These are phyloP conservation scores for Fonsecaea nubica DNA, from an alignment of 2,329 filamentous ascomycete genomes.

Conservation along the genomic window DNA sequence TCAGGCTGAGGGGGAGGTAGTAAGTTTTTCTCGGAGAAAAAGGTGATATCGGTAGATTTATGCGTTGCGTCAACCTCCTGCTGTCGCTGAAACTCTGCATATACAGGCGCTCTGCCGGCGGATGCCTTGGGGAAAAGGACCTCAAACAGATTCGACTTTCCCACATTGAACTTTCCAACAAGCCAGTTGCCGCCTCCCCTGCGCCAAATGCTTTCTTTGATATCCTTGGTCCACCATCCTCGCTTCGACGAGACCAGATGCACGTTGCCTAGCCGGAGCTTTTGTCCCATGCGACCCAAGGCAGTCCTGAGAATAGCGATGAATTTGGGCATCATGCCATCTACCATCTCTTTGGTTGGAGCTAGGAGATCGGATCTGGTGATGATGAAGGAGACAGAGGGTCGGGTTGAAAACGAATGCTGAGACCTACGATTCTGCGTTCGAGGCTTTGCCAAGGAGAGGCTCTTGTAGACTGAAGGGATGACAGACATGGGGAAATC, in stretches of 20 bases:
- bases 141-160: constrained; percentile 91
- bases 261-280: constrained; percentile 86
- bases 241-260: constrained; percentile 83
- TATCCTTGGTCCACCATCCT: constrained; percentile 85
- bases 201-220: constrained; percentile 85
- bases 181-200: constrained; percentile 91
- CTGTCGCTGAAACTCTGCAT: constrained; percentile 45
- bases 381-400: constrained; percentile 80
- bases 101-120: constrained; percentile 51
- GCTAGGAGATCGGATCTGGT: constrained; percentile 86
- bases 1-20: constrained; percentile 78
- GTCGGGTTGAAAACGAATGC: constrained; percentile 49
- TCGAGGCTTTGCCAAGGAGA: constrained; percentile 75
- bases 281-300: constrained; percentile 69
- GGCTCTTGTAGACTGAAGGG: constrained; percentile 72
- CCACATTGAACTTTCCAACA: constrained; percentile 97
- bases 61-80: constrained; percentile 39
- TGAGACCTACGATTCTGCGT: constrained; percentile 77
- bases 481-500: constrained; percentile 96
- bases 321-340: constrained; percentile 84
- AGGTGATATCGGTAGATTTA: constrained; percentile 22
- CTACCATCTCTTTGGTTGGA: constrained; percentile 81
- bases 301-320: constrained; percentile 76
- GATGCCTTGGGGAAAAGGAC: constrained; percentile 82
- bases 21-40: constrained; percentile 55